Base-by-base conservation (phyloP, 495 filamentous ascomycete genomes). In the Penicillium fimorum region DNA sequence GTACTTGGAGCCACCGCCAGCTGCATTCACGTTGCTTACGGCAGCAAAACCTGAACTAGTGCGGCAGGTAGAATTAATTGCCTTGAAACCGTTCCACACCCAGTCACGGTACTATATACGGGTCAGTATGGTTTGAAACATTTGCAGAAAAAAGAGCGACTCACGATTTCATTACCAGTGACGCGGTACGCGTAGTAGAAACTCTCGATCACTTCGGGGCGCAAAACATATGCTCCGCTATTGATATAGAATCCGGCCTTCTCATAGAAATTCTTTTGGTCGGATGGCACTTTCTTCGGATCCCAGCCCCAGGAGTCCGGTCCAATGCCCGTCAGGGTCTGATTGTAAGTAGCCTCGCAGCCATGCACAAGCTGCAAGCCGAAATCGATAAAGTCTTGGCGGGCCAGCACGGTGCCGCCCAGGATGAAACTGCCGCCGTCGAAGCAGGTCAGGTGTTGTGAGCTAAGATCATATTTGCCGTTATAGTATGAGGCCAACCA, bases 181-280 rank as follows among this genome's bases (percentile, higher is more conserved):
- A 87, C 77, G 15, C 89, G 82, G 70, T 88, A 94, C 1, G 90
- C 90, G 64, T 96, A 93, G 79, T 96, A 96, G 69, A 86, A 88
- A 58, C 85, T 89, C 72, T 96, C 92, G 18, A 96, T 79, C 2
- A 92, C 89, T 67, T 96, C 92, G 2, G 92, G 92, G 0, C 92
- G 81, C 37, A 96, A 79, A 1, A 86, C 75, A 65, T 96, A 96
- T 15, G 61, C 48, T 0, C 68, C 67, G 25, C 70, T 75, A n/a
- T 65, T 79, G 68, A 92, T 86, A 68, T 86, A 96, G 77, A 89
- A 96, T 1, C 92, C 92, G 9, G 83, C 74, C 11, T 69, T 52
- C 12, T 79, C 58, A 68, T 86, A 94, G 58, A 95, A 87, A 0
- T 58, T 71, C 4, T 68, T 49, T 63, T 88, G 78, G 42, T 73